Evolutionary conservation across 768 basidiomycete species (phyloP).

Genomic region (Jaapia argillacea): DNA sequence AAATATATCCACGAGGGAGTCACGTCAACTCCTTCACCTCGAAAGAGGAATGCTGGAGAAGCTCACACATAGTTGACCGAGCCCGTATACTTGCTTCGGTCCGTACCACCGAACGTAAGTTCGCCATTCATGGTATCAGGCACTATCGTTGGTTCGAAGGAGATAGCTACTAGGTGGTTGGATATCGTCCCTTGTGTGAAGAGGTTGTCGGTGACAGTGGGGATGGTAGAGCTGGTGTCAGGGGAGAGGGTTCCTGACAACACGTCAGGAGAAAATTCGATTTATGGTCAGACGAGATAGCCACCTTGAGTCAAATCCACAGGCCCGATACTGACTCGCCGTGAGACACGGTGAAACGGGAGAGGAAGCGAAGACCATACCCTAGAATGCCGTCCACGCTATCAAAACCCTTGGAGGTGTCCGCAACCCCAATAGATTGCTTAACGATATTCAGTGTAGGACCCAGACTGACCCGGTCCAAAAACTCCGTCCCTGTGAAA

Average conservation of each 20-base stretch:
- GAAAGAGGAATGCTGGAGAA: not conserved
- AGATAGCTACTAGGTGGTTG: conserved; percentile 6
- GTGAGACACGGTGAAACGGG: not conserved
- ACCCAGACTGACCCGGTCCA: conserved; percentile 10
- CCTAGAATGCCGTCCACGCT: conserved; percentile 31
- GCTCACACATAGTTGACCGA: conserved; percentile 31
- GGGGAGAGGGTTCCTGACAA: conserved; percentile 7
- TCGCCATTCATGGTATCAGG: conserved; percentile 7
- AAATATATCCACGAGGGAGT: not conserved
- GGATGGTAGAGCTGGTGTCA: conserved; percentile 6
- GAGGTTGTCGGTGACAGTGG: conserved; percentile 24
- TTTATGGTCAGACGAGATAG: not conserved
- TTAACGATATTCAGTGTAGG: conserved; percentile 16
- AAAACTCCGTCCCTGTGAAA: conserved; percentile 13
- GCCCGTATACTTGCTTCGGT: conserved; percentile 33
- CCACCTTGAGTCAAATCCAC: conserved; percentile 17
- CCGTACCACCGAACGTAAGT: conserved; percentile 27
- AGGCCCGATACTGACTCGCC: conserved; percentile 19
- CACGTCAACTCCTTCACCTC: no score
- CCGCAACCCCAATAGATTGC: conserved; percentile 30
- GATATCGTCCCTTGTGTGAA: conserved; percentile 10
- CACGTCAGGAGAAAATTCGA: not conserved
- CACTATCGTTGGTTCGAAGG: not conserved
- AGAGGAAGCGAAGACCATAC: conserved; percentile 6
- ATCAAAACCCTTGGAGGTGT: conserved; percentile 12